Evolutionary conservation across 768 basidiomycete genomes (phyloP).

Genomic region (Hebeloma cylindrosporum): DNA sequence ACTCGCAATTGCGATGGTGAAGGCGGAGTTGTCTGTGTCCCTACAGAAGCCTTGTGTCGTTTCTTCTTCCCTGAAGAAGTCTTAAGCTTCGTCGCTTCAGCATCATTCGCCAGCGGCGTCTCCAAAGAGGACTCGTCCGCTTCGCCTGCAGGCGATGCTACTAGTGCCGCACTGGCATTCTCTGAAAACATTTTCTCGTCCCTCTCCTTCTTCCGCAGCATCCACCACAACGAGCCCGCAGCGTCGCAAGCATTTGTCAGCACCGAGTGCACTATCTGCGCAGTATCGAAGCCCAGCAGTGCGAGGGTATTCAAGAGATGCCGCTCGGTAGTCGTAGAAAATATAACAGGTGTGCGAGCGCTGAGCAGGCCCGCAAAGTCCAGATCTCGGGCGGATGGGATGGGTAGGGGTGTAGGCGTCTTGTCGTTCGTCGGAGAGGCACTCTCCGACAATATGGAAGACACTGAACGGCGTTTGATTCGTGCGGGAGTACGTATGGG

Average conservation of each 20-base stretch:
- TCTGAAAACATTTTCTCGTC: conserved; percentile 57
- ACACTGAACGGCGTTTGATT: conserved; percentile 94
- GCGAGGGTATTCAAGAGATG: conserved; percentile 76
- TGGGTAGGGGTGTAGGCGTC: conserved; percentile 34
- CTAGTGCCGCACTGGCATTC: conserved; percentile 22
- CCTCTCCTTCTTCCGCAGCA: conserved; percentile 82
- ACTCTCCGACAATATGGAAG: conserved; percentile 76
- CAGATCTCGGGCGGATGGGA: conserved; percentile 40
- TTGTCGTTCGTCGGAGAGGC: conserved; percentile 53
- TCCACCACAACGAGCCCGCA: conserved; percentile 94
- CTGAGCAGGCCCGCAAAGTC: conserved; percentile 66
- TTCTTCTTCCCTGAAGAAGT: conserved; percentile 35
- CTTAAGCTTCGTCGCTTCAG: conserved; percentile 17
- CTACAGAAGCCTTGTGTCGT: conserved; percentile 31
- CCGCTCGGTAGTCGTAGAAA: conserved; percentile 81
- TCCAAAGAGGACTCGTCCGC: conserved; percentile 21
- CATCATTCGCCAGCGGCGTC: conserved; percentile 9
- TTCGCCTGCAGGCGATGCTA: conserved; percentile 18
- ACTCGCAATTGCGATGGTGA: conserved; percentile 13
- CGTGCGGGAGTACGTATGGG: conserved; percentile 88
- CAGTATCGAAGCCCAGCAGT: conserved; percentile 84
- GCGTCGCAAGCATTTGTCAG: conserved; percentile 90
- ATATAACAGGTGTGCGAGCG: conserved; percentile 76
- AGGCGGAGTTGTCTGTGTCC: conserved; percentile 45
- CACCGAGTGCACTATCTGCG: conserved; percentile 94